phyloP scores from a whole-genome alignment of 2,329 filamentous ascomycete species.

The Coleophoma crateriformis region DNA sequence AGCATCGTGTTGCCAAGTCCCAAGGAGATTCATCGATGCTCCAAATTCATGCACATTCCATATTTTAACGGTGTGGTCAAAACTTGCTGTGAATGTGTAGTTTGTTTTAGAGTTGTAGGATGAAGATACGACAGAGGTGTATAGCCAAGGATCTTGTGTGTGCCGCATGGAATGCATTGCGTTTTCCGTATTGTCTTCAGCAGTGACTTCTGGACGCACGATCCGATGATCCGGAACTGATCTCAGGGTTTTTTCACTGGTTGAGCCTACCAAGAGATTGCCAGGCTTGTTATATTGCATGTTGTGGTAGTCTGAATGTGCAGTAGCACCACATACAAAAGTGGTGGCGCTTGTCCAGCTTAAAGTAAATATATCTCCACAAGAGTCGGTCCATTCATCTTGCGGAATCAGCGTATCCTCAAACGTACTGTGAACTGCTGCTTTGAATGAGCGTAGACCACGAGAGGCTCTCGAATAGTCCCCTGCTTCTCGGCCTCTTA shows the following conservation, averaged over 20 bases:
- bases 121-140: conserved; percentile 57
- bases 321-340: conserved; percentile 57
- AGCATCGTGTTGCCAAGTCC: conserved; percentile 50
- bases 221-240: conserved; percentile 54
- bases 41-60: conserved; percentile 41
- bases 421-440: conserved; percentile 11
- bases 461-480: conserved; percentile 10
- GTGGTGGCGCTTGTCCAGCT: conserved; percentile 47
- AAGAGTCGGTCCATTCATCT: conserved; percentile 54
- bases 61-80: conserved; percentile 55
- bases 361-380: conserved; percentile 54
- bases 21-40: conserved; percentile 35
- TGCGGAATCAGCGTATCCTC: conserved; percentile 48
- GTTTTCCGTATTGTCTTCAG: conserved; percentile 43
- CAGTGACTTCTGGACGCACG: conserved; percentile 40
- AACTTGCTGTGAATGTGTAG: conserved; percentile 53
- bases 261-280: conserved; percentile 53
- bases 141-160: conserved; percentile 58
- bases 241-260: conserved; percentile 34
- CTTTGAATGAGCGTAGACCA: conserved; percentile 15
- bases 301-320: conserved; percentile 57
- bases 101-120: conserved; percentile 43
- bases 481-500: conserved; percentile 19
- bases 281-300: conserved; percentile 63
- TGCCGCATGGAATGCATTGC: conserved; percentile 49